Evolutionary conservation across 805 yeast species (phyloP), one percentile per base, ranked within the genome.

Genomic region (Yarrowia sp.): DNA sequence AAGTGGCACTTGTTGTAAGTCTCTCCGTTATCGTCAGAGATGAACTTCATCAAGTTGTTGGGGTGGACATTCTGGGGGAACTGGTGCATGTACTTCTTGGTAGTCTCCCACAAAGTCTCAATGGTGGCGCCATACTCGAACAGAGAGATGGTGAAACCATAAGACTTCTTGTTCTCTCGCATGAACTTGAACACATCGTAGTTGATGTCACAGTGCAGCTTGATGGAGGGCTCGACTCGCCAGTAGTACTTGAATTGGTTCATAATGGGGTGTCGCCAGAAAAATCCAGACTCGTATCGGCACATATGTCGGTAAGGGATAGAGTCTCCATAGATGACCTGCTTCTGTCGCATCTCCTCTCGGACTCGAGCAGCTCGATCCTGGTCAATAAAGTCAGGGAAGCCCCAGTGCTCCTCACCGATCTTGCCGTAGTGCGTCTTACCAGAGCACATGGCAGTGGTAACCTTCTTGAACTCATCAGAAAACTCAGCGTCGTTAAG

Each of bases 221-320:
- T 82, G 70, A 87, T 84, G 69, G 83, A 87, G 14, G 97, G 97
- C 77, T 92, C 97, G 38, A 92, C 92, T 76, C 96, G 85, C 97
- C 97, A 92, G 80, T 90, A 90, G 83, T 88, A 91, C 71, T 87
- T 89, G 81, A 87, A 92, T 26, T 85, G 83, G 66, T 80, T 77
- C 75, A 91, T 72, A 58, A 85, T 76, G 61, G 82, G 83, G 73
- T 89, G 90, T 74, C 87, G 81, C 83, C 85, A 90, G 79, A 90
- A 88, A 74, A 87, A 88, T 0, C 96, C 96, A 17, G 92, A 84
- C 75, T 89, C 92, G 76, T 83, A 91, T 69, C 97, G 83, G 76
- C 96, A 91, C 96, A 92, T 89, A 77, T 89, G 93, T 73, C 96
- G 85, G 77, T 90, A 91, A 17, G 92, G 81, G 67, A 83, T 86